Evolutionary conservation across 805 yeast species (phyloP).

Genomic region (Wickerhamomyces hampshirensis): DNA sequence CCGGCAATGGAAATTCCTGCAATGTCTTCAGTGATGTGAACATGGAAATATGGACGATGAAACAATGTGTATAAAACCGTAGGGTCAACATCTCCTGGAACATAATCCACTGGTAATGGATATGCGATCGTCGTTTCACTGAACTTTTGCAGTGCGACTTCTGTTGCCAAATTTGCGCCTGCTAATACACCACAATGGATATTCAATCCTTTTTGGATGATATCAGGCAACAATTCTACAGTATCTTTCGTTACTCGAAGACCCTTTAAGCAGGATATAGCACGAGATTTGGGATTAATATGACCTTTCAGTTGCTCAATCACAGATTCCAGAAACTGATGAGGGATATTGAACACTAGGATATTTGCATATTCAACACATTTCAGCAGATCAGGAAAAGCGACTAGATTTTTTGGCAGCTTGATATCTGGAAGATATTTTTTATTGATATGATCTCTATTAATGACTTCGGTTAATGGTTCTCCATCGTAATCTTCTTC

Average conservation of each 20-base stretch:
- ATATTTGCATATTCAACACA: slow-evolving; percentile 78
- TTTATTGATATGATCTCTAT: slow-evolving; percentile 83
- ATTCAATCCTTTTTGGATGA: slow-evolving; percentile 70
- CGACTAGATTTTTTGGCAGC: slow-evolving; percentile 76
- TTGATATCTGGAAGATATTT: slow-evolving; percentile 81
- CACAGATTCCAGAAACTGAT: slow-evolving; percentile 79
- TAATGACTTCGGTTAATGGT: slow-evolving; percentile 82
- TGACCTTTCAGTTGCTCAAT: slow-evolving; percentile 70
- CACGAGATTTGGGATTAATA: slow-evolving; percentile 64
- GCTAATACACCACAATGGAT: slow-evolving; percentile 91
- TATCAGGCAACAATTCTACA: slow-evolving; percentile 71
- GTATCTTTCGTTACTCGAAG: slow-evolving; percentile 78
- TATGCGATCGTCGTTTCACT: slow-evolving; percentile 97
- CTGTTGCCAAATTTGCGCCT: slow-evolving; percentile 95
- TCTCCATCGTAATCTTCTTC: slow-evolving; percentile 72
- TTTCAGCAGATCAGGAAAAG: slow-evolving; percentile 73
- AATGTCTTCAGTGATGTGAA: slow-evolving; percentile 81
- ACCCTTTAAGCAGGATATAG: slow-evolving; percentile 92
- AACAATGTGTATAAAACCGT: slow-evolving; percentile 68
- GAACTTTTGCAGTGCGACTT: slow-evolving; percentile 90
- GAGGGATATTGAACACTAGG: slow-evolving; percentile 89
- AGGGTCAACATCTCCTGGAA: slow-evolving; percentile 70
- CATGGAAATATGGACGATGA: slow-evolving; percentile 97
- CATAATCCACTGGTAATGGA: slow-evolving; percentile 61
- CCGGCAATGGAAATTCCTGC: slow-evolving; percentile 95